Conservation (phyloP, 441 rosid species). For the Geranium incanum region DNA sequence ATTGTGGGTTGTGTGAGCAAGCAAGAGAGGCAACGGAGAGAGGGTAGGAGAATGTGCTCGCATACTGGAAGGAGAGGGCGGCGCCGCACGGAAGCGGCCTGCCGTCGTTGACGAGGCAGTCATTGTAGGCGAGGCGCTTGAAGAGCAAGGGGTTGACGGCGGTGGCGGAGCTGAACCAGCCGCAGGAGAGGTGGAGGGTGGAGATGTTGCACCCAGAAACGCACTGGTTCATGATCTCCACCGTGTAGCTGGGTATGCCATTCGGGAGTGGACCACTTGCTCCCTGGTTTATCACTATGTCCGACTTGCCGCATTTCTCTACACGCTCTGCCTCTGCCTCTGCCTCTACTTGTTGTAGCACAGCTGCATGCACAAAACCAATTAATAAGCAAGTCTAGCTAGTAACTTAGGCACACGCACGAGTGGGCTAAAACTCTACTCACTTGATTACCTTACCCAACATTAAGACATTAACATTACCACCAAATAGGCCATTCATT, state of each 20-base stretch:
- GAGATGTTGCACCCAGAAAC: slow-evolving; percentile 61
- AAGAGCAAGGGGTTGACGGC: slow-evolving; percentile 67
- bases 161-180: slow-evolving; percentile 83
- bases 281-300: slow-evolving; percentile 65
- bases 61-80: slow-evolving; percentile 56
- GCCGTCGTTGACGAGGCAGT: slow-evolving; percentile 81
- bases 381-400: no score
- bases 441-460: no score
- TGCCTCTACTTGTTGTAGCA: no score
- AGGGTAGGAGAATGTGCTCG: slow-evolving; percentile 70
- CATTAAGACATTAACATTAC: no score
- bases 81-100: slow-evolving; percentile 50
- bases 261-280: slow-evolving; percentile 54
- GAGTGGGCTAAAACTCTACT: no score
- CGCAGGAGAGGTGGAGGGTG: slow-evolving; percentile 64
- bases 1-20: slow-evolving; percentile 27
- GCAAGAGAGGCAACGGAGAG: slow-evolving; percentile 55
- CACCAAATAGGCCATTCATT: no score
- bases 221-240: slow-evolving; percentile 64
- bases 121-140: slow-evolving; percentile 70
- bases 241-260: slow-evolving; percentile 76
- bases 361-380: background rate
- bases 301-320: slow-evolving; percentile 38
- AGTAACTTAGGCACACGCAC: no score
- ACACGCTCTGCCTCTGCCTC: no score